Evolutionary conservation across 345 rosid species (phyloP).

Genomic region (Orychophragmus violaceus): DNA sequence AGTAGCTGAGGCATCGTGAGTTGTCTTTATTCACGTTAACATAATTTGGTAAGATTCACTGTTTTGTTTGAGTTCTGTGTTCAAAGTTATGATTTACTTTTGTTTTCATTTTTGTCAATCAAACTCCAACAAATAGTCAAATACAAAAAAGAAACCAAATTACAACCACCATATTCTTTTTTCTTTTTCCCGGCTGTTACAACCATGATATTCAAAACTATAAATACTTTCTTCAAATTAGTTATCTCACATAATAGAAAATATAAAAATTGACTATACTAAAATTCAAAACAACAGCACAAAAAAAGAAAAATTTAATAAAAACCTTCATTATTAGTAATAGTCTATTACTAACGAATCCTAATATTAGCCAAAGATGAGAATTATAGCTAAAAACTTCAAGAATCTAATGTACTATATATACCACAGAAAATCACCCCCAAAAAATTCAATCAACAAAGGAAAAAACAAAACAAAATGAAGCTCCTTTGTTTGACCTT

Average conservation of each 20-base stretch:
- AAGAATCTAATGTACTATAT: background rate
- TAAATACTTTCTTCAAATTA: background rate
- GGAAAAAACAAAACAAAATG: no score
- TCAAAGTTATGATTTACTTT: background rate
- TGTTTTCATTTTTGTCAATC: background rate
- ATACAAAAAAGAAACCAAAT: background rate
- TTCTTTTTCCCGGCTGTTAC: no score
- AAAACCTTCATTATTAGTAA: background rate
- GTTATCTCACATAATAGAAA: no score
- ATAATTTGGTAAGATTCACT: background rate
- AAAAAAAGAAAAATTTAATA: background rate
- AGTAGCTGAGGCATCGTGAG: background rate
- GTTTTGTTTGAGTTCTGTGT: background rate
- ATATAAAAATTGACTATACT: background rate
- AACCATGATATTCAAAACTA: no score
- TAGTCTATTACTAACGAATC: background rate
- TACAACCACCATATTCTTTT: background rate
- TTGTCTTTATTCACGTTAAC: background rate
- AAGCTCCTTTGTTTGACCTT: constrained; percentile 7
- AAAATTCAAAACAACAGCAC: background rate
- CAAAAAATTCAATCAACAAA: background rate
- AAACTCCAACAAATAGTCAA: background rate
- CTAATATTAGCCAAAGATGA: background rate
- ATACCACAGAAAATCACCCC: background rate
- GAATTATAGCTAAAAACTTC: background rate